Evolutionary conservation across 2,329 filamentous ascomycete species (phyloP).

Genomic region (Arthrobotrys musiformis): DNA sequence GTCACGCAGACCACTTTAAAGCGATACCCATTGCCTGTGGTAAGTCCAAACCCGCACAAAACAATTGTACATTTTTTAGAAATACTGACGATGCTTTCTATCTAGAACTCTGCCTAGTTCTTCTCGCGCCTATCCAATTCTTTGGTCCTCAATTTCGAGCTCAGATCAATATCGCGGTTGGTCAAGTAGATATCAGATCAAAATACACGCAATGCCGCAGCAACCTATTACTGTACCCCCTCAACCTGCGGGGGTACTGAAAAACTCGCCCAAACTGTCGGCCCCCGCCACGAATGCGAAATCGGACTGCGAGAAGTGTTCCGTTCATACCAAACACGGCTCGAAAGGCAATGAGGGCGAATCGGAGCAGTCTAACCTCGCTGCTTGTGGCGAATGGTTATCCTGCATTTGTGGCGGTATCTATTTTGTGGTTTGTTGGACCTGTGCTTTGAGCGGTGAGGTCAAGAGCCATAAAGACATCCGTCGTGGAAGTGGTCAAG

Average conservation of each 20-base stretch:
- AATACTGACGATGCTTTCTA: not conserved
- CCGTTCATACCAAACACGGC: slow-evolving; percentile 32
- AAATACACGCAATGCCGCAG: slow-evolving; percentile 20
- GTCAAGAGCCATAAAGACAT: slow-evolving; percentile 43
- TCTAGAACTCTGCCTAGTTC: not conserved
- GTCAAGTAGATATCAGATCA: not conserved
- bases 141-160: not conserved
- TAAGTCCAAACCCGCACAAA: not conserved
- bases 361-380: slow-evolving; percentile 40
- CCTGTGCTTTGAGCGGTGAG: slow-evolving; percentile 48
- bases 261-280: slow-evolving; percentile 1
- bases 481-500: slow-evolving; percentile 16
- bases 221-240: slow-evolving; percentile 28
- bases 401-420: slow-evolving; percentile 42
- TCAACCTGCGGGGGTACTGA: slow-evolving; percentile 23
- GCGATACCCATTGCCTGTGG: not conserved
- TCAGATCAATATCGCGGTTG: not conserved
- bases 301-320: slow-evolving; percentile 35
- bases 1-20: not conserved
- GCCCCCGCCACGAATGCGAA: slow-evolving; percentile 9
- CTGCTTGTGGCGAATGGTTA: slow-evolving; percentile 48
- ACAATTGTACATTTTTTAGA: too few relatives aligned
- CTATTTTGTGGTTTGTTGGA: slow-evolving; percentile 54
- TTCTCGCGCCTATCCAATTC: not conserved
- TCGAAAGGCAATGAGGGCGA: slow-evolving; percentile 17